Evolutionary conservation across 108 stramenopile species (phyloP), one percentile per base, ranked within the genome.

Genomic region (Schizochytrium sp.): DNA sequence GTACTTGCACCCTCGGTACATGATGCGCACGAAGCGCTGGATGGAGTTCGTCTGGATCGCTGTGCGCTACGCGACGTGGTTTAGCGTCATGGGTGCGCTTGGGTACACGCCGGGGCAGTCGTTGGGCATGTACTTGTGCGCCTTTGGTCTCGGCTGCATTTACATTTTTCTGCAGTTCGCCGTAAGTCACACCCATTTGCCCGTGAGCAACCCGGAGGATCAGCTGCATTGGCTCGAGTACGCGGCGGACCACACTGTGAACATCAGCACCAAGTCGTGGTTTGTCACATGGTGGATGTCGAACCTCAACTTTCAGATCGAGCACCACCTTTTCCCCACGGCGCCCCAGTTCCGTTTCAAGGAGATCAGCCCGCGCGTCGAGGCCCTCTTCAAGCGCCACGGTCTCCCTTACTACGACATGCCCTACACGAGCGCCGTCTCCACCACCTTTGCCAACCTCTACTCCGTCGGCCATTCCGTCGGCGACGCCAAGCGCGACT

Each of bases 201-300:
- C 87, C 29, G 87, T 87, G 57, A 21, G 87, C 44, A 28, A 87
- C 72, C 47, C 72, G n/a, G 88, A 91, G 45, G 88, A 72, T 5
- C 43, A 89, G 19, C 47, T 91, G 18, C 88, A 91, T 60, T 91
- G 90, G 90, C 58, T 91, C 55, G 76, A 88, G 88, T 91, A 91
- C 72, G 88, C 90, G 6, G 87, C 90, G 14, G 5, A 72, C 12
- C 88, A 91, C 72, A 91, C 90, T 18, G 88, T 60, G 90, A 91
- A 91, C 88, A 76, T 91, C 5, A 95, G 96, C n/a, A 92, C 96
- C 90, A 96, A 96, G 44, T 69, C 63, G 14, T 95, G 89, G 88
- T 97, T 99, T 63, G 97, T 98, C 25, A 96, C 98, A 87, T 99
- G 98, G 98, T 98, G 98, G 93, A 99, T 98, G 88, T 98, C 98